Evolutionary conservation across 805 yeast species (phyloP).

Genomic region (Isabelozyma pseudorhagii): DNA sequence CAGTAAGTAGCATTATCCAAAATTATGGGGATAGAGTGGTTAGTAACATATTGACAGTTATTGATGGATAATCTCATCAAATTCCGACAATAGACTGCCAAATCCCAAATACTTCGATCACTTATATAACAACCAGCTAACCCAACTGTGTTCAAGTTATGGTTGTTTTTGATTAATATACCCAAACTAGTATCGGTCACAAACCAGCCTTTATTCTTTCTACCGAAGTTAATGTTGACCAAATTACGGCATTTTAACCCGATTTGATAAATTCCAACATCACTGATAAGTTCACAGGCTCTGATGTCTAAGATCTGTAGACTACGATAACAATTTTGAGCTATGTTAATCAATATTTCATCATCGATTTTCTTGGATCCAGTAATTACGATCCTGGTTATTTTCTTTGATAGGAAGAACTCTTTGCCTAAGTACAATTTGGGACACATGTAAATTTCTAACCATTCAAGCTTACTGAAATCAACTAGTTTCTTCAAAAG

Average conservation of each 20-base stretch:
- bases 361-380: slow-evolving; percentile 69
- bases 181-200: slow-evolving; percentile 70
- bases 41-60: slow-evolving; percentile 59
- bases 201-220: slow-evolving; percentile 63
- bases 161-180: slow-evolving; percentile 54
- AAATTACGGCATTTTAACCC: slow-evolving; percentile 59
- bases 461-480: slow-evolving; percentile 55
- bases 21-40: slow-evolving; percentile 54
- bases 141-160: slow-evolving; percentile 64
- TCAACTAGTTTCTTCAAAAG: slow-evolving; percentile 35
- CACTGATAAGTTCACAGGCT: slow-evolving; percentile 78
- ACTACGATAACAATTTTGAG: slow-evolving; percentile 49
- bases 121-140: slow-evolving; percentile 84
- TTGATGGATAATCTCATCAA: slow-evolving; percentile 72
- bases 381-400: slow-evolving; percentile 57
- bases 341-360: slow-evolving; percentile 48
- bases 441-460: slow-evolving; percentile 85
- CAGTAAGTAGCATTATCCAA: slow-evolving; percentile 44
- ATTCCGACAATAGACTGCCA: slow-evolving; percentile 47
- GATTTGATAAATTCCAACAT: slow-evolving; percentile 68
- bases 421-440: slow-evolving; percentile 50
- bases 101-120: slow-evolving; percentile 77
- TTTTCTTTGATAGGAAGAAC: slow-evolving; percentile 19
- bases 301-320: slow-evolving; percentile 70
- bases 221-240: slow-evolving; percentile 68